Evolutionary conservation across 352 stramenopile species (phyloP), one percentile per base, ranked within the genome.

Genomic region (Phytopythium cucurbitacearum): DNA sequence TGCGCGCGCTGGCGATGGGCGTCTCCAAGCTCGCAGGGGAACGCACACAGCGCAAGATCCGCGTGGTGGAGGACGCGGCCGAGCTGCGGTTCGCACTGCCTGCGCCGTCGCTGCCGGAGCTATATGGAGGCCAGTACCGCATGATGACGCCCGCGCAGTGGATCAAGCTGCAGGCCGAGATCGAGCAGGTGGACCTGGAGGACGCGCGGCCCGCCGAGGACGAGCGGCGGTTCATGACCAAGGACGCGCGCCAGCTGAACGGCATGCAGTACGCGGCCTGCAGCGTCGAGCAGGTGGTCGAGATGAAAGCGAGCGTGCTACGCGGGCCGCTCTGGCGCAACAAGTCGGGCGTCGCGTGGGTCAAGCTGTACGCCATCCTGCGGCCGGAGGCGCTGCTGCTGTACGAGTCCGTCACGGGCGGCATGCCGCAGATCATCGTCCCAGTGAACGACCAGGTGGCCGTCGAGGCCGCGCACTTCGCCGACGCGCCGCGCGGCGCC

Each of bases 201-300:
- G 75, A 69, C 5, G 59, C 63, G 3, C 60, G 64, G 0, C 59
- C 39, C 1, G 37, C 50, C 33, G 56, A 77, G 16, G 76, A 87
- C 42, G 55, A 76, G 47, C 56, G 70, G 44, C 85, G 70, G 39
- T 75, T 85, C 54, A 69, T 71, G 38, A 88, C 70, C 42, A 71
- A 70, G 45, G 71, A 86, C 56, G 72, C 71, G 13, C 61, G 68
- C 8, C 60, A 67, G 57, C 65, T 92, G 32, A 90, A 90, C 41
- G 81, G 81, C 48, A 92, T 92, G 81, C 79, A 92, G 52, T 92
- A 92, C 56, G 81, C 81, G 3, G 70, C 73, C 21, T 87, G 81
- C 40, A 86, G 73, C 36, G 76, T 88, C 10, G 71, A 78, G 44
- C 51, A 85, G 5, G 76, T 85, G 16, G 63, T 81, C 3, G 72